Conservation (phyloP, 495 filamentous ascomycete species). For the Annulohypoxylon moriforme region DNA sequence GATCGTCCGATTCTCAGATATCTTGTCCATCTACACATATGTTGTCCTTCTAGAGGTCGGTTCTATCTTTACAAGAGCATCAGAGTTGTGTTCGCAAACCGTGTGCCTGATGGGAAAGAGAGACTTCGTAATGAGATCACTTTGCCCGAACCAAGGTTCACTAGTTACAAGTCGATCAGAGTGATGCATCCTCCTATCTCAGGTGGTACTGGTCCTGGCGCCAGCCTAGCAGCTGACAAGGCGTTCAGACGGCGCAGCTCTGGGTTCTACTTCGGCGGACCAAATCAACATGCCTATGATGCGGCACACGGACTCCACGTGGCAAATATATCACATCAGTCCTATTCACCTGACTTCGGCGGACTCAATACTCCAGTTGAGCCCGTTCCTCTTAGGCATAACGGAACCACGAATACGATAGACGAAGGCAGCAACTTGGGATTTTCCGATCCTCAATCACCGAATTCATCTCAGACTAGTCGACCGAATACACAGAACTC, state of each 20-base stretch:
- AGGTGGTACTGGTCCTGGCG: constrained; percentile 46
- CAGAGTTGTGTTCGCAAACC: constrained; percentile 96
- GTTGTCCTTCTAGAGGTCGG: constrained; percentile 82
- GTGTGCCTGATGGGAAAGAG: constrained; percentile 97
- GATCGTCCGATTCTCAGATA: constrained; percentile 89
- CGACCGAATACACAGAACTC: constrained; percentile 44
- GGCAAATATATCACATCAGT: constrained; percentile 40
- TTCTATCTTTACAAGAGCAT: constrained; percentile 93
- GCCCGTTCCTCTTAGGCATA: constrained; percentile 50
- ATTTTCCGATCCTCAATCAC: constrained; percentile 36
- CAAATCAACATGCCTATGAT: constrained; percentile 51
- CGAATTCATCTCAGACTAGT: constrained; percentile 41
- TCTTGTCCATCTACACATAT: constrained; percentile 93
- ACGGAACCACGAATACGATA: constrained; percentile 21
- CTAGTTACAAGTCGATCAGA: constrained; percentile 78
- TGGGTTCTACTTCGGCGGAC: constrained; percentile 58
- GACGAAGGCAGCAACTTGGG: constrained; percentile 29
- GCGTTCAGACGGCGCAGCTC: constrained; percentile 67
- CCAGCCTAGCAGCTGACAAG: constrained; percentile 64
- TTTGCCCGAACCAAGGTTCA: constrained; percentile 86
- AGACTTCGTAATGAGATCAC: constrained; percentile 91
- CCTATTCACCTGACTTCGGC: constrained; percentile 34
- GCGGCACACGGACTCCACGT: constrained; percentile 48
- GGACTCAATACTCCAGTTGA: constrained; percentile 46
- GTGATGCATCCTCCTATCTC: constrained; percentile 55